Percentiles rank a stretch among this genome's conserved stretches.
Evolutionary conservation across 192 early-diverging fungal genomes (phyloP).

Genomic region (Coemansia sp.): DNA sequence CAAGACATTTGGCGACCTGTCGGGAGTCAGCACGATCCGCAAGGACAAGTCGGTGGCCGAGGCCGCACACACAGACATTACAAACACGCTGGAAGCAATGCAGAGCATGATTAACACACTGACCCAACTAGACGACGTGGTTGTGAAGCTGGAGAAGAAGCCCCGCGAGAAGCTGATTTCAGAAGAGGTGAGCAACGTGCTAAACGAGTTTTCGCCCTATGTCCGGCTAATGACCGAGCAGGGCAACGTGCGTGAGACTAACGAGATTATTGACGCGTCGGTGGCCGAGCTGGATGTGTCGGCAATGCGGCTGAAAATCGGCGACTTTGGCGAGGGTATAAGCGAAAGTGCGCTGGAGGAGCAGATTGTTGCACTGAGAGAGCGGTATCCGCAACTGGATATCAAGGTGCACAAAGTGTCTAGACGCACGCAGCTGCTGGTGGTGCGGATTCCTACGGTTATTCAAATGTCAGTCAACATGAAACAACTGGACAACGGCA

Average conservation of each 20-base stretch:
- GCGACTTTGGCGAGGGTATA: slow-evolving; percentile 46
- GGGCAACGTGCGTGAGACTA: slow-evolving; percentile 19
- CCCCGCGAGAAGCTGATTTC: slow-evolving; percentile 49
- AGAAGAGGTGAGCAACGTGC: slow-evolving; percentile 29
- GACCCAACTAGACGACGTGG: slow-evolving; percentile 23
- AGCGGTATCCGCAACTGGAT: slow-evolving; percentile 30
- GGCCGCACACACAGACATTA: slow-evolving; percentile 45
- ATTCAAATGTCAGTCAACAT: slow-evolving; percentile 42
- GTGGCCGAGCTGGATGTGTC: slow-evolving; percentile 45
- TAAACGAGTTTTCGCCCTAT: slow-evolving; percentile 37
- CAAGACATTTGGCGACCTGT: slow-evolving; percentile 50
- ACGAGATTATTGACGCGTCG: slow-evolving; percentile 28
- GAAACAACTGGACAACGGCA: slow-evolving; percentile 24
- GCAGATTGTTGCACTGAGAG: slow-evolving; percentile 19
- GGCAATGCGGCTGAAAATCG: slow-evolving; percentile 49
- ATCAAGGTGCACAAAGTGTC: slow-evolving; percentile 23
- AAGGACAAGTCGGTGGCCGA: slow-evolving; percentile 51
- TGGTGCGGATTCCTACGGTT: slow-evolving; percentile 46
- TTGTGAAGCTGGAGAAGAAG: slow-evolving; percentile 42
- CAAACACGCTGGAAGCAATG: slow-evolving; percentile 39
- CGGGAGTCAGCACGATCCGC: slow-evolving; percentile 48
- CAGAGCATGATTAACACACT: slow-evolving; percentile 40
- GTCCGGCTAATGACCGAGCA: slow-evolving; percentile 48
- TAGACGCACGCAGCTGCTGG: slow-evolving; percentile 30
- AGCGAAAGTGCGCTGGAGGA: slow-evolving; percentile 24